phyloP scores from a whole-genome alignment of 371 early-diverging fungal genomes.

The Lichtheimia ornata region DNA sequence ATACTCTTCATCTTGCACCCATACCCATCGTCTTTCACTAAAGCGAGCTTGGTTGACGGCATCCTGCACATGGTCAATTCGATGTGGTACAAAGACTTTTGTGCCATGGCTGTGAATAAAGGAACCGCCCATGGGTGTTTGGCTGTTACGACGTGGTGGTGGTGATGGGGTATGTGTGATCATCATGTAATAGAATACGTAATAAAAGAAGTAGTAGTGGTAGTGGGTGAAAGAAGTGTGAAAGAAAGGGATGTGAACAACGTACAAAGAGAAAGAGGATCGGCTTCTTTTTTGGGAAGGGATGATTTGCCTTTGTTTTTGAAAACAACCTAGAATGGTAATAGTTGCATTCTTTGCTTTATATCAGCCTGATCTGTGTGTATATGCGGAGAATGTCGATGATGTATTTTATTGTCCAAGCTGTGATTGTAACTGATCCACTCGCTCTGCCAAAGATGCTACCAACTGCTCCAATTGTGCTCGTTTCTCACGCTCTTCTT shows the following conservation, averaged over 20 bases:
- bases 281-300: not conserved
- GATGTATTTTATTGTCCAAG: constrained; percentile 7
- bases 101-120: constrained; percentile 54
- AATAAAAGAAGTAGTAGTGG: not conserved
- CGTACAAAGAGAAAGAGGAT: constrained; percentile 8
- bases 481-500: constrained; percentile 55
- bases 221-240: not conserved
- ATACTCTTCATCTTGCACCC: constrained; percentile 91
- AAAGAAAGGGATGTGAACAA: not conserved
- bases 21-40: constrained; percentile 93
- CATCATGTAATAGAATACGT: constrained; percentile 8
- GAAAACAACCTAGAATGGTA: constrained; percentile 22
- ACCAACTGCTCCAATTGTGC: constrained; percentile 50
- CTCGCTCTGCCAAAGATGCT: constrained; percentile 34
- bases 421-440: constrained; percentile 32
- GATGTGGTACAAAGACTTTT: constrained; percentile 39
- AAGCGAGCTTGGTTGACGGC: constrained; percentile 78
- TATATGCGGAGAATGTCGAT: constrained; percentile 2
- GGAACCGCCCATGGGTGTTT: constrained; percentile 31
- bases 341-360: constrained; percentile 15
- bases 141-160: constrained; percentile 2
- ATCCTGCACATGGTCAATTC: constrained; percentile 55
- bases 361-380: not conserved
- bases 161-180: constrained; percentile 11
- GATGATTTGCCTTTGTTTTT: constrained; percentile 7